Percentiles rank a stretch among this genome's conserved stretches.
phyloP scores from a whole-genome alignment of 495 filamentous ascomycete species.

The Aspergillus conjunctus region DNA sequence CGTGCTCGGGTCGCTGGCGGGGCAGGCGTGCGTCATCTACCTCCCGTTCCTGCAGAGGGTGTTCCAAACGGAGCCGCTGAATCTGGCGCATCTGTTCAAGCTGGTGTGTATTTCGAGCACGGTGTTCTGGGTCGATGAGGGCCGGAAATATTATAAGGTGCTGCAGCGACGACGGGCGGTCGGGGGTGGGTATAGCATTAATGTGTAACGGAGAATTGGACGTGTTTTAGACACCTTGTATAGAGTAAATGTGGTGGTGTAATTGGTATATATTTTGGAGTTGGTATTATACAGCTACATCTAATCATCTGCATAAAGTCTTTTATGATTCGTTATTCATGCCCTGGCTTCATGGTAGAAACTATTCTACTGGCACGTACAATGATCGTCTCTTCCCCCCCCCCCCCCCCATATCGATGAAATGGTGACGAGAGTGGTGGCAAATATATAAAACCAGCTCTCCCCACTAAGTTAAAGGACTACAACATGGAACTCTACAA shows the following conservation, averaged over 20 bases:
- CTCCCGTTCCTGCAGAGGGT: constrained; percentile 89
- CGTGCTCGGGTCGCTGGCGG: constrained; percentile 77
- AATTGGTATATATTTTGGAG: too few relatives aligned
- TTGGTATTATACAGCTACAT: too few relatives aligned
- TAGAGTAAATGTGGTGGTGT: constrained; percentile 5
- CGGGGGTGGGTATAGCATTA: constrained; percentile 47
- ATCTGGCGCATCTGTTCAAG: constrained; percentile 68
- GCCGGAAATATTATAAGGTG: constrained; percentile 65
- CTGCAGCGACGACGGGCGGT: constrained; percentile 39
- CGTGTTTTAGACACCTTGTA: constrained; percentile 11
- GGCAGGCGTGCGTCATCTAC: constrained; percentile 90
- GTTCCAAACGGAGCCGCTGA: constrained; percentile 91
- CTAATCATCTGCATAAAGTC: too few relatives aligned
- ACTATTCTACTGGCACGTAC: too few relatives aligned
- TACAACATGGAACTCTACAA: too few relatives aligned
- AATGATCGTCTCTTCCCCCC: too few relatives aligned
- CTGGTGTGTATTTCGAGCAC: constrained; percentile 75
- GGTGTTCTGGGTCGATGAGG: constrained; percentile 95
- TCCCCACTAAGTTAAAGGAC: too few relatives aligned
- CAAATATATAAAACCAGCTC: too few relatives aligned
- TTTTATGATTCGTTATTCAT: too few relatives aligned
- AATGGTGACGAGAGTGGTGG: too few relatives aligned
- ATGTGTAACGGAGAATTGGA: constrained; percentile 34
- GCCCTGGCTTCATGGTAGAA: too few relatives aligned
- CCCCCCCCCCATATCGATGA: too few relatives aligned